Conservation (phyloP, 1,284 basidiomycete genomes). For the Ustilago lituana region DNA sequence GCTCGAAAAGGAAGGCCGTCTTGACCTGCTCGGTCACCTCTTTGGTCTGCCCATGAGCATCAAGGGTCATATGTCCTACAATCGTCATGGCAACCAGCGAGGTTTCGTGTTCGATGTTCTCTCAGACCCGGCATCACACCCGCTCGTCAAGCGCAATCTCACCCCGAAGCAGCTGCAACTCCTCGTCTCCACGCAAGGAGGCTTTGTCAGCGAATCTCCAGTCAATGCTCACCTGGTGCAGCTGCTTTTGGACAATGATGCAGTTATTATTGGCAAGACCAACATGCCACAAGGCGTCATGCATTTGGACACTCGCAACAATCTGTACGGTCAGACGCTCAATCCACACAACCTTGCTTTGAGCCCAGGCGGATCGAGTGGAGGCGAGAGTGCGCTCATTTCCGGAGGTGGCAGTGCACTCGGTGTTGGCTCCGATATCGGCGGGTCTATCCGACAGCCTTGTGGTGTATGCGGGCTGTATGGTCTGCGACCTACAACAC, state of each 20-base stretch:
- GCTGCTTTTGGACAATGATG: constrained; percentile 34
- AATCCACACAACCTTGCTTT: constrained; percentile 50
- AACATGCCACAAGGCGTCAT: constrained; percentile 57
- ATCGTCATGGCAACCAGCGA: constrained; percentile 41
- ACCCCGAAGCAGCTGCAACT: constrained; percentile 14
- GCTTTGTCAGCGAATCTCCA: constrained; percentile 20
- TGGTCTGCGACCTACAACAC: constrained; percentile 41
- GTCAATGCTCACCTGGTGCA: constrained; percentile 25
- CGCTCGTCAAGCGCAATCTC: constrained; percentile 21
- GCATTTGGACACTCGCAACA: constrained; percentile 52
- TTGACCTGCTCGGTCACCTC: constrained; percentile 28
- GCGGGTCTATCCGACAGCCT: constrained; percentile 49
- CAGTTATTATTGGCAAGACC: constrained; percentile 51
- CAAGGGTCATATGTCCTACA: constrained; percentile 45
- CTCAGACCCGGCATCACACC: constrained; percentile 18
- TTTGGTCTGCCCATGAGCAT: constrained; percentile 53
- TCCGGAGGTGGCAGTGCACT: constrained; percentile 31
- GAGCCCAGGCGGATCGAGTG: constrained; percentile 49
- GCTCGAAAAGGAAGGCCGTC: constrained; percentile 7
- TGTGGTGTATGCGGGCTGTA: constrained; percentile 38
- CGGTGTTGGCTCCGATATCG: constrained; percentile 49
- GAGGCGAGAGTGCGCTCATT: constrained; percentile 49
- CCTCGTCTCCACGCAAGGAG: constrained; percentile 23
- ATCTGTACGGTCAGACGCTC: constrained; percentile 52
- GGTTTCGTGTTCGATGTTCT: constrained; percentile 56